Evolutionary conservation across 164 flowering plant species (phyloP).

Genomic region (Tetrastigma voinierianum): DNA sequence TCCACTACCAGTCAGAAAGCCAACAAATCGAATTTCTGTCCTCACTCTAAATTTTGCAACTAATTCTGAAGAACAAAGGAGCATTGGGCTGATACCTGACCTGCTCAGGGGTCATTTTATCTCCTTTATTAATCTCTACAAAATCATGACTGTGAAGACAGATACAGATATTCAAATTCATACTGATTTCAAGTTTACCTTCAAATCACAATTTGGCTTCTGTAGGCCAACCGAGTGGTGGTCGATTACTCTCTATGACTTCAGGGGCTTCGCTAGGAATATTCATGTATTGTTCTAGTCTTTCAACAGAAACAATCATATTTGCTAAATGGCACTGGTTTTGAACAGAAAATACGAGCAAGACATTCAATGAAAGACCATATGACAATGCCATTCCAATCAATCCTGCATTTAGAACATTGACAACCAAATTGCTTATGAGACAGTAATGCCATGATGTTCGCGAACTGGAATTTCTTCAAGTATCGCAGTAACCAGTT

Average conservation of each 20-base stretch:
- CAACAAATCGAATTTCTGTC: slow-evolving; percentile 63
- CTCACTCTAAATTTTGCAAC: slow-evolving; percentile 32
- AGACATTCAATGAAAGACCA: slow-evolving; percentile 66
- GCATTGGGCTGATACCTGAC: slow-evolving; percentile 56
- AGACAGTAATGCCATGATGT: not conserved
- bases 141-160: too few species aligned
- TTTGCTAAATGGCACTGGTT: slow-evolving; percentile 57
- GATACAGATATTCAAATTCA: too few species aligned
- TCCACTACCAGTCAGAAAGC: slow-evolving; percentile 85
- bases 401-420: slow-evolving; percentile 42
- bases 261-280: slow-evolving; percentile 71
- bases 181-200: slow-evolving; percentile 26
- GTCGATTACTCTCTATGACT: slow-evolving; percentile 40
- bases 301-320: slow-evolving; percentile 66
- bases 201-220: slow-evolving; percentile 37
- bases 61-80: slow-evolving; percentile 74
- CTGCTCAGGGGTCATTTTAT: slow-evolving; percentile 41
- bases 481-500: too few species aligned
- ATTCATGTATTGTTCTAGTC: slow-evolving; percentile 68
- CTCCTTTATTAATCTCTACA: too few species aligned
- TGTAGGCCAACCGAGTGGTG: slow-evolving; percentile 53
- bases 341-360: slow-evolving; percentile 50
- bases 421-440: not conserved
- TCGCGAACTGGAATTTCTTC: not conserved
- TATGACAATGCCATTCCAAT: slow-evolving; percentile 83